phyloP scores from a whole-genome alignment of 306 rosid species.

The Biancaea sappan region DNA sequence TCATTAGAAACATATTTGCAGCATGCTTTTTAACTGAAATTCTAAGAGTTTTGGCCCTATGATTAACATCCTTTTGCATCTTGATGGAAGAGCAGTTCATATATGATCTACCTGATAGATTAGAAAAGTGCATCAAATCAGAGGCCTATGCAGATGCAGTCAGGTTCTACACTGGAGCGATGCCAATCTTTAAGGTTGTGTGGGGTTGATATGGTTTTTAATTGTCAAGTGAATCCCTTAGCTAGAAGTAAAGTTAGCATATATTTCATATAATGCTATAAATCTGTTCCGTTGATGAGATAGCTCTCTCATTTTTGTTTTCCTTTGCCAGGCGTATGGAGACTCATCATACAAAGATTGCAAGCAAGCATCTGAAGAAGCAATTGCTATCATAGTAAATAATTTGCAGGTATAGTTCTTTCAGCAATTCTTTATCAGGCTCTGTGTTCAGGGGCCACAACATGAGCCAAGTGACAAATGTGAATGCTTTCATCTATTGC shows the following conservation, averaged over 20 bases:
- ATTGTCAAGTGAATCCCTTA: constrained; percentile 26
- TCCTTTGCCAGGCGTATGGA: constrained; percentile 68
- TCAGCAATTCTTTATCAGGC: constrained; percentile 2
- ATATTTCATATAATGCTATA: neutral
- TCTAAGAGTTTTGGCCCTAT: constrained; percentile 1
- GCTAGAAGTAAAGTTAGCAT: neutral
- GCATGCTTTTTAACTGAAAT: constrained; percentile 2
- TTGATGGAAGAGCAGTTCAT: constrained; percentile 77
- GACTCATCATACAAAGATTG: constrained; percentile 88
- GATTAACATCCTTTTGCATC: constrained; percentile 23
- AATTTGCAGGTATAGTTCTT: constrained; percentile 67
- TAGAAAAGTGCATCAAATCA: constrained; percentile 82
- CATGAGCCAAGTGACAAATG: neutral
- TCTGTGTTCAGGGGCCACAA: neutral
- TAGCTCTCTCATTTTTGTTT: constrained; percentile 6
- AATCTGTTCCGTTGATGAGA: constrained; percentile 18
- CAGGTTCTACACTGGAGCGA: constrained; percentile 83
- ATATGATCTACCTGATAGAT: constrained; percentile 89
- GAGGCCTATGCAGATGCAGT: constrained; percentile 95
- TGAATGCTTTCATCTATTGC: neutral
- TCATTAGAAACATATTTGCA: neutral
- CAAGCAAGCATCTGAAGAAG: constrained; percentile 90
- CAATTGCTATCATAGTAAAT: constrained; percentile 64
- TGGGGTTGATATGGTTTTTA: constrained; percentile 10
- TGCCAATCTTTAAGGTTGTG: constrained; percentile 85